phyloP scores from a whole-genome alignment of 2,329 filamentous ascomycete genomes.

The Pseudocercospora fijiensis region DNA sequence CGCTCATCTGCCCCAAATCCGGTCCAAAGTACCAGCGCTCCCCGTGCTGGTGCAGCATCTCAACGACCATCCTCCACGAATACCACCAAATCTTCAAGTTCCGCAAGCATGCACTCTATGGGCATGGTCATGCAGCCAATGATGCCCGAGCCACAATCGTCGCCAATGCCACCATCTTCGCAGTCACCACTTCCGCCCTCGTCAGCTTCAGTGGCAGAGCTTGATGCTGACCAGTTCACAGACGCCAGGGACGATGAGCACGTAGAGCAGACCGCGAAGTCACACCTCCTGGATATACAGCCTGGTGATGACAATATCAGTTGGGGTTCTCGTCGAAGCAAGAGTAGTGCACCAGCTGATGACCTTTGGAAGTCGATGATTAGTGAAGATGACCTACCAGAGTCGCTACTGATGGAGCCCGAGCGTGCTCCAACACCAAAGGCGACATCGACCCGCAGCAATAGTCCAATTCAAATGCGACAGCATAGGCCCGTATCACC shows the following conservation, averaged over 20 bases:
- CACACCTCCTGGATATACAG: constrained; percentile 34
- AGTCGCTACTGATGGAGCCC: constrained; percentile 28
- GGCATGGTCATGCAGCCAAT: constrained; percentile 13
- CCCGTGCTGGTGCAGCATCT: not conserved
- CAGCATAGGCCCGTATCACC: constrained; percentile 29
- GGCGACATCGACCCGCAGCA: constrained; percentile 21
- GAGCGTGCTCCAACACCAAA: constrained; percentile 19
- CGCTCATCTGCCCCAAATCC: not conserved
- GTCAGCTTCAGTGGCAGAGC: constrained; percentile 2
- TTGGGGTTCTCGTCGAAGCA: constrained; percentile 38
- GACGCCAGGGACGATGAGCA: constrained; percentile 44
- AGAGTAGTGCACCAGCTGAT: constrained; percentile 26
- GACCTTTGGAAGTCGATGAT: constrained; percentile 38
- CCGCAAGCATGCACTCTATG: not conserved
- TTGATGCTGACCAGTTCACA: constrained; percentile 44
- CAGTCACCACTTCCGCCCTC: not conserved
- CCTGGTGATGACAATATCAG: constrained; percentile 41
- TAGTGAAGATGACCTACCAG: constrained; percentile 35
- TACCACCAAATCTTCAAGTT: constrained; percentile 7
- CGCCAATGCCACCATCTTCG: not conserved
- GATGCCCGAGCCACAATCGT: not conserved
- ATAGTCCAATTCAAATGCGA: constrained; percentile 23
- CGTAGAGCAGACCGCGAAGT: not conserved
- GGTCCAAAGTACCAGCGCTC: not conserved
- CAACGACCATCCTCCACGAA: constrained; percentile 1